Percentiles rank a stretch among this genome's conserved stretches.
Conservation (phyloP, 331 rosid genomes). For the Dryas integrifolia region DNA sequence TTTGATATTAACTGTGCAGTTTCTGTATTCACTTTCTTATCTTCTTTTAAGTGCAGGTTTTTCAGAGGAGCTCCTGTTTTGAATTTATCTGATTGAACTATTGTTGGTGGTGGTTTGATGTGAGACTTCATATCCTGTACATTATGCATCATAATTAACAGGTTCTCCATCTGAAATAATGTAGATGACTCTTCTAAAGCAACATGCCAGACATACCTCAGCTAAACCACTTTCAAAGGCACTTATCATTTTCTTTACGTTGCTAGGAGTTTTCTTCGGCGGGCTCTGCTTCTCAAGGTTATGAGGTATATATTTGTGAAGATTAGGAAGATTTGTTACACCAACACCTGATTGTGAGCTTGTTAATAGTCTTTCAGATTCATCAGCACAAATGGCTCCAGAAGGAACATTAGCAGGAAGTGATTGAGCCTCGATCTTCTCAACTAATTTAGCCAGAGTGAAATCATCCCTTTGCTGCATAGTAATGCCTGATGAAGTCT, state of each 20-base stretch:
- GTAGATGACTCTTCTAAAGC: slow-evolving; percentile 18
- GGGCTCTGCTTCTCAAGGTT: slow-evolving; percentile 23
- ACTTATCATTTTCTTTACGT: slow-evolving; percentile 63
- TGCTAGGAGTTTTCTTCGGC: slow-evolving; percentile 42
- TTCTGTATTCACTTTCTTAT: slow-evolving; percentile 22
- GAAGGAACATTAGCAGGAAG: slow-evolving; percentile 1
- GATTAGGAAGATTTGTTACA: slow-evolving; percentile 20
- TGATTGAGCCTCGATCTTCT: slow-evolving; percentile 25
- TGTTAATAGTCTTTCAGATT: slow-evolving; percentile 16
- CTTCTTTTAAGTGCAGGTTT: slow-evolving; percentile 25
- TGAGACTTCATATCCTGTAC: slow-evolving; percentile 57
- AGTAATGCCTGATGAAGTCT: slow-evolving; percentile 36
- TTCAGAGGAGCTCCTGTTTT: slow-evolving; percentile 28
- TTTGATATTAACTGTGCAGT: slow-evolving; percentile 13
- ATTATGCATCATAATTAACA: slow-evolving; percentile 20
- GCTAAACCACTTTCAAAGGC: slow-evolving; percentile 64
- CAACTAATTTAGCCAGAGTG: slow-evolving; percentile 22
- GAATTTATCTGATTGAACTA: slow-evolving; percentile 26
- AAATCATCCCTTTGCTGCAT: slow-evolving; percentile 27
- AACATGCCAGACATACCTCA: slow-evolving; percentile 52
- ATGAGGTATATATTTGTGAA: slow-evolving; percentile 19
- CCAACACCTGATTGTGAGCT: slow-evolving; percentile 30
- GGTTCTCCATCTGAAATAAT: slow-evolving; percentile 10
- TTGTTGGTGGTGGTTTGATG: slow-evolving; percentile 44
- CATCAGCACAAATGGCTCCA: slow-evolving; percentile 26